Evolutionary conservation across 2,329 filamentous ascomycete genomes (phyloP).

Genomic region (Lanzia echinophila): DNA sequence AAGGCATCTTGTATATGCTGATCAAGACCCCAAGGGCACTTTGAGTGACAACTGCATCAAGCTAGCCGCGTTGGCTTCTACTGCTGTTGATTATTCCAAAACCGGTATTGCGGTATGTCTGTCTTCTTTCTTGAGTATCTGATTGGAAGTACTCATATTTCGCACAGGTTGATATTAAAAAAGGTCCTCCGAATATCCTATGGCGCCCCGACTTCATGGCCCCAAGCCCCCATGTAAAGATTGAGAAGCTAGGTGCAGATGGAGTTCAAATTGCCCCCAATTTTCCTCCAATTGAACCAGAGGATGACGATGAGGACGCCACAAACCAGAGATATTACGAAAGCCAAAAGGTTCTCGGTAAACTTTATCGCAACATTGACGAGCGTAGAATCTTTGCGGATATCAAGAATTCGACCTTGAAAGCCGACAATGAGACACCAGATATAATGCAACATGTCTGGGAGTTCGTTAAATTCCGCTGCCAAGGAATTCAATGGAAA

Average conservation of each 20-base stretch:
- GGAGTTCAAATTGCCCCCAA: background rate
- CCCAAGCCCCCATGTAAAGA: conserved; percentile 37
- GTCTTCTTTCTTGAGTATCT: background rate
- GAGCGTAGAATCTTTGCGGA: conserved; percentile 54
- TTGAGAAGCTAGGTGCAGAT: conserved; percentile 33
- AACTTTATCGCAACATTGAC: conserved; percentile 65
- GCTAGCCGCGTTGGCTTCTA: conserved; percentile 60
- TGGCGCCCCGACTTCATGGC: conserved; percentile 48
- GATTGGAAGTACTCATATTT: background rate
- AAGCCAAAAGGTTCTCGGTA: conserved; percentile 62
- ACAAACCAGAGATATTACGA: conserved; percentile 53
- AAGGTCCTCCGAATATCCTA: conserved; percentile 22
- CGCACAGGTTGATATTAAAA: conserved; percentile 22
- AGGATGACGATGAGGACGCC: conserved; percentile 43
- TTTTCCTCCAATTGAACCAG: conserved; percentile 17
- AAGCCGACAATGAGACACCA: background rate
- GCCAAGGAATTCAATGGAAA: conserved; percentile 31
- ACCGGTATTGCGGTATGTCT: conserved; percentile 53
- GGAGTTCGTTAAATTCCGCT: conserved; percentile 34
- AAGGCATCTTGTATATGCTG: conserved; percentile 57
- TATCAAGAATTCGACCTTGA: conserved; percentile 15
- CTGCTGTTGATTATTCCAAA: conserved; percentile 70
- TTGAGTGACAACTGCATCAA: conserved; percentile 42
- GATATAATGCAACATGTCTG: conserved; percentile 31
- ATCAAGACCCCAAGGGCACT: conserved; percentile 48